These are phyloP conservation scores for Thalassia testudinum DNA, from an alignment of 116 monocot genomes.

Conservation along the genomic window DNA sequence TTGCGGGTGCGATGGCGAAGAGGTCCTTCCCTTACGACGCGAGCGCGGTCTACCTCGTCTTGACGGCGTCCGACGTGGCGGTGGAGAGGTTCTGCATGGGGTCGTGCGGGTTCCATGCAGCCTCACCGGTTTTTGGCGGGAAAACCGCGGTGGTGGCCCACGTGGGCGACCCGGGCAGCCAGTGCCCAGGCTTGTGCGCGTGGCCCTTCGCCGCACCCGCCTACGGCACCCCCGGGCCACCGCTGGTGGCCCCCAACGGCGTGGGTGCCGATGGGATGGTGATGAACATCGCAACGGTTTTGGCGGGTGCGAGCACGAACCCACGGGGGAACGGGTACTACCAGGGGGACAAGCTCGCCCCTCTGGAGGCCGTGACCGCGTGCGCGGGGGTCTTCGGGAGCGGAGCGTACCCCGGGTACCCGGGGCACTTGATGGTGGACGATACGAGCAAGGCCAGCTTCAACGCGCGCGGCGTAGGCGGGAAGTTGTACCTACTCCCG, in stretches of 20 bases:
- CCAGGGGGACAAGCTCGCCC: neutral
- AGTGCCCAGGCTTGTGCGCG: constrained; percentile 3
- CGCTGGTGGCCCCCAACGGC: neutral
- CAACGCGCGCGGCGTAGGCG: neutral
- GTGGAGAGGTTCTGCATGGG: constrained; percentile 11
- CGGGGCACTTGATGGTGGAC: neutral
- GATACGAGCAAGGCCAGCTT: neutral
- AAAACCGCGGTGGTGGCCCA: too few relatives aligned
- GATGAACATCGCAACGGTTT: neutral
- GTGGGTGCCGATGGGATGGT: neutral
- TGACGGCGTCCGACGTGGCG: constrained; percentile 3
- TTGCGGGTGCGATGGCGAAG: neutral
- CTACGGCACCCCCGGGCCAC: neutral
- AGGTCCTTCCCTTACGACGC: too few relatives aligned
- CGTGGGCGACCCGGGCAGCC: constrained; percentile 3
- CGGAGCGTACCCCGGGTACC: neutral
- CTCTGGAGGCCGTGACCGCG: neutral
- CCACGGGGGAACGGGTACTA: neutral
- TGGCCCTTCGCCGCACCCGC: constrained; percentile 39
- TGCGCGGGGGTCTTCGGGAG: neutral
- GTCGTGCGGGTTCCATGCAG: constrained; percentile 1
- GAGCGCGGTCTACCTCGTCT: constrained; percentile 1
- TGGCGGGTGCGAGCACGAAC: neutral
- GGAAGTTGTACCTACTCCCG: neutral
- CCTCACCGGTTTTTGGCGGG: neutral